Conservation (phyloP, 768 basidiomycete genomes). For the Clitopilus passeckerianus region DNA sequence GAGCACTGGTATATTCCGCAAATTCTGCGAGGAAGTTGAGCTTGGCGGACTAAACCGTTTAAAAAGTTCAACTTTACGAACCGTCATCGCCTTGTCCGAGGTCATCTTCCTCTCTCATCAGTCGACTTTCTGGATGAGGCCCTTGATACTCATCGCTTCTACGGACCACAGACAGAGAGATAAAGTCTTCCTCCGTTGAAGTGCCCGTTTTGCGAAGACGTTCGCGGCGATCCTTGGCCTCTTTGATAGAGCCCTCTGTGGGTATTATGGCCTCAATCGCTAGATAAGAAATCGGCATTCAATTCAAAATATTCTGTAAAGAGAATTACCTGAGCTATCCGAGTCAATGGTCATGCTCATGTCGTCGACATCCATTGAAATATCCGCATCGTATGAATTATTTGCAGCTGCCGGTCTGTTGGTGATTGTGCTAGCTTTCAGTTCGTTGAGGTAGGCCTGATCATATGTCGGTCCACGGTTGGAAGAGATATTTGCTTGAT, state of each 20-base stretch:
- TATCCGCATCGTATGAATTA: conserved; percentile 43
- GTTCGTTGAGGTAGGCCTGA: conserved; percentile 65
- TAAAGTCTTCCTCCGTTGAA: conserved; percentile 61
- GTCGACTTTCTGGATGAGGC: conserved; percentile 80
- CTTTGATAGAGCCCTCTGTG: conserved; percentile 63
- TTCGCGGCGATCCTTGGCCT: conserved; percentile 74
- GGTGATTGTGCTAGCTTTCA: conserved; percentile 73
- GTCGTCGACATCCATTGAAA: conserved; percentile 43
- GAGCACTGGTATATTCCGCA: conserved; percentile 83
- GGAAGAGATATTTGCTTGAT: conserved; percentile 51
- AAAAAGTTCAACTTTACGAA: conserved; percentile 23
- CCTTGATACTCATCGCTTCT: conserved; percentile 52
- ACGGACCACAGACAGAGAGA: conserved; percentile 68
- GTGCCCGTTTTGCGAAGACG: conserved; percentile 48
- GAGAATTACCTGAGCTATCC: conserved; percentile 24
- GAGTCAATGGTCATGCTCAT: conserved; percentile 12
- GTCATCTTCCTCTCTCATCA: conserved; percentile 84
- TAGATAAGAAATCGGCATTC: neutral
- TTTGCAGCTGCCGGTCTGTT: conserved; percentile 38
- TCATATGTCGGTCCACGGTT: conserved; percentile 63
- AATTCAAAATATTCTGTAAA: neutral
- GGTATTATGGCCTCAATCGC: conserved; percentile 46
- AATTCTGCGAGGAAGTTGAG: conserved; percentile 45
- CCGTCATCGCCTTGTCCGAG: conserved; percentile 87
- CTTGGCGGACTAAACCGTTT: neutral